phyloP scores from a whole-genome alignment of 306 rosid genomes.

The Abrus pulchellus region DNA sequence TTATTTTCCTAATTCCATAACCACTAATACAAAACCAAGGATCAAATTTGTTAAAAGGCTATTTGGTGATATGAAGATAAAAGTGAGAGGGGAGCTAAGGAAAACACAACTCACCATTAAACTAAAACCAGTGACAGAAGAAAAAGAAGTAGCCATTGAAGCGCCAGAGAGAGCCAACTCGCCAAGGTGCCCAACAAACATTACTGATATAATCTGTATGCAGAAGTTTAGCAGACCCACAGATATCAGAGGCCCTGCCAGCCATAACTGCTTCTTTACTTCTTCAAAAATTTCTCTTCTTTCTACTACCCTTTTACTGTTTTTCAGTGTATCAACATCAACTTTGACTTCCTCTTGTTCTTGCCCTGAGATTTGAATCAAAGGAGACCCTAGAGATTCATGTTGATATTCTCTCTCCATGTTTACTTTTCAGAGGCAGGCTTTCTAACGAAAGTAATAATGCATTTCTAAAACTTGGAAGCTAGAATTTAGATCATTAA shows the following conservation, averaged over 20 bases:
- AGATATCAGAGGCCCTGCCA: slow-evolving; percentile 66
- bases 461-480: too few relatives aligned
- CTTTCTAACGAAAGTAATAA: too few relatives aligned
- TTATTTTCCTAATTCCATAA: background rate
- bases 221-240: slow-evolving; percentile 56
- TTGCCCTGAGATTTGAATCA: slow-evolving; percentile 41
- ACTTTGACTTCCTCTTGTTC: slow-evolving; percentile 34
- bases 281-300: slow-evolving; percentile 51
- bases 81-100: background rate
- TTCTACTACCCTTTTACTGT: background rate
- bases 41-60: background rate
- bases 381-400: slow-evolving; percentile 45
- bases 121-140: slow-evolving; percentile 72
- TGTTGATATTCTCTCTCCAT: slow-evolving; percentile 53
- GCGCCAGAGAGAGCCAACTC: slow-evolving; percentile 66
- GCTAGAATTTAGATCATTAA: too few relatives aligned
- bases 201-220: slow-evolving; percentile 65
- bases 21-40: background rate
- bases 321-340: background rate
- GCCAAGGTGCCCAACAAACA: slow-evolving; percentile 79
- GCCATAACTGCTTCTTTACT: slow-evolving; percentile 76
- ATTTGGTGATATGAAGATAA: background rate
- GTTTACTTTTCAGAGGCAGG: background rate
- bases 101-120: slow-evolving; percentile 61
- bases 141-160: slow-evolving; percentile 74